Evolutionary conservation across 805 yeast genomes (phyloP).

Genomic region (Priceomyces haplophilus): DNA sequence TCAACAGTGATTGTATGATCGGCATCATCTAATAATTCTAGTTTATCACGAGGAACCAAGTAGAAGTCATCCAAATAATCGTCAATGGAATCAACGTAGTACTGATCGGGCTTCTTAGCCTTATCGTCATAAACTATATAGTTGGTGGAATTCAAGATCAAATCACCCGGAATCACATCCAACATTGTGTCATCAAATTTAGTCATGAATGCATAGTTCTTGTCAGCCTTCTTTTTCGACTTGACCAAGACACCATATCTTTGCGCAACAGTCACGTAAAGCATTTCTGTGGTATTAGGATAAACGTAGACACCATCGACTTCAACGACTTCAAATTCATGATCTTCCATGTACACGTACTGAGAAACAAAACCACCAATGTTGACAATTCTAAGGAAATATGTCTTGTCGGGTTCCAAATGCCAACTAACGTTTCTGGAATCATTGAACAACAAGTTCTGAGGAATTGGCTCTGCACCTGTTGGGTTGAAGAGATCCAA

Average conservation of each 20-base stretch:
- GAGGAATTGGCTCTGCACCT: constrained; percentile 82
- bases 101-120: constrained; percentile 17
- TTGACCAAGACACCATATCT: constrained; percentile 67
- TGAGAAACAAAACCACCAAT: constrained; percentile 73
- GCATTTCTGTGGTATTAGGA: constrained; percentile 51
- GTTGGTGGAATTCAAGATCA: constrained; percentile 51
- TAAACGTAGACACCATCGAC: constrained; percentile 54
- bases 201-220: constrained; percentile 61
- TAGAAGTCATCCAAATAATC: constrained; percentile 73
- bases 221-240: constrained; percentile 44
- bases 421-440: constrained; percentile 53
- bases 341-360: constrained; percentile 41
- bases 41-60: constrained; percentile 60
- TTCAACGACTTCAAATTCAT: constrained; percentile 40
- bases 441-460: constrained; percentile 62
- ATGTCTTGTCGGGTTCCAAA: constrained; percentile 60
- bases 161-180: constrained; percentile 61
- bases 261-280: constrained; percentile 78
- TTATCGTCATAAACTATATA: constrained; percentile 49
- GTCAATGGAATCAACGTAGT: constrained; percentile 28
- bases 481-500: constrained; percentile 71
- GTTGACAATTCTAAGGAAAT: constrained; percentile 61
- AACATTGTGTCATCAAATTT: constrained; percentile 64
- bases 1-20: constrained; percentile 60
- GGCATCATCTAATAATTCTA: constrained; percentile 51